A percentile compares a stretch with the other conserved stretches of the same genome.
These are phyloP conservation scores for Arxiozyma slooffiae DNA, from an alignment of 1,139 yeast genomes.

Conservation along the genomic window DNA sequence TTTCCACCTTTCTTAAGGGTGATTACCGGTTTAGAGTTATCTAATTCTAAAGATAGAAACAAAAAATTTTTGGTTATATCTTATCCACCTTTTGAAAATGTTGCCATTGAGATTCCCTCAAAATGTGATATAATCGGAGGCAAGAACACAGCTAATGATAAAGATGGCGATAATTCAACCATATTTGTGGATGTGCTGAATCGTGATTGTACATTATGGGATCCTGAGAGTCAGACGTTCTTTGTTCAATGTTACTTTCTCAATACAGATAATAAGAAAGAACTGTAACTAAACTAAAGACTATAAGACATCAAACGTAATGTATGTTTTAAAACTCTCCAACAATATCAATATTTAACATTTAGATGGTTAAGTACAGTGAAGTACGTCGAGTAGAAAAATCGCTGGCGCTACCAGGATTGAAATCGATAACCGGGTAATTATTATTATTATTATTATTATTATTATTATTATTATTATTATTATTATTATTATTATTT, in stretches of 20 bases:
- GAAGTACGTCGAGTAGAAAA: no score
- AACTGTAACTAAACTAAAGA: not conserved
- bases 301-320: no score
- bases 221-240: not conserved
- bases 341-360: no score
- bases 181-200: slow-evolving; percentile 3
- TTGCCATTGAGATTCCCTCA: slow-evolving; percentile 47
- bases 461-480: no score
- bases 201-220: slow-evolving; percentile 4
- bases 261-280: not conserved
- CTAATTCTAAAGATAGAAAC: slow-evolving; percentile 20
- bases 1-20: slow-evolving; percentile 42
- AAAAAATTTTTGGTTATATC: slow-evolving; percentile 46
- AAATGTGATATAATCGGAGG: slow-evolving; percentile 21
- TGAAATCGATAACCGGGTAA: no score
- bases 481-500: no score
- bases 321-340: not conserved
- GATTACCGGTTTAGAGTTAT: slow-evolving; percentile 47
- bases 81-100: slow-evolving; percentile 57
- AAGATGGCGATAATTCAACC: not conserved
- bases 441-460: no score
- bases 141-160: slow-evolving; percentile 1
- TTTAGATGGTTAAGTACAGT: no score
- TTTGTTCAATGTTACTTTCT: slow-evolving; percentile 2
- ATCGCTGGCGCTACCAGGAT: no score